Base-by-base conservation (phyloP, 345 rosid genomes). In the Hypericum androsaemum region DNA sequence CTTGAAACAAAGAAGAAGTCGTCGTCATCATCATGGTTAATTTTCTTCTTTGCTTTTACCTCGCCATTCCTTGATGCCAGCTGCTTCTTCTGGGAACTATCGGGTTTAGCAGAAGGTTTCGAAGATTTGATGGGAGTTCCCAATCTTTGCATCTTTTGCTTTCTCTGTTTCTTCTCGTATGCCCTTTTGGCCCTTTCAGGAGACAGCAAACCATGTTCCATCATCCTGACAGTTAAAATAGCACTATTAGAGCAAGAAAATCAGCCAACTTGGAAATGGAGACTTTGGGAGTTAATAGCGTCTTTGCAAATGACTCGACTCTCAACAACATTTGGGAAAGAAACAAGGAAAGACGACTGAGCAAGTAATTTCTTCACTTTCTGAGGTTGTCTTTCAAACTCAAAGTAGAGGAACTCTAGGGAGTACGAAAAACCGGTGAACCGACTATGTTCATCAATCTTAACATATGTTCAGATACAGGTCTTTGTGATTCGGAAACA, bases 191-290 rank as follows among this genome's bases (percentile, higher is more conserved):
- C 78, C 69, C 75, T 80, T 5, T 83, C 94, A 7, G 82, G 73
- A 49, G 95, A 80, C 60, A 92, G 68, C 71, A 92, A 69, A 16
- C 95, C 97, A 60, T 92, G 95, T 73, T 92, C 98, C 98, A 92
- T 88, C 81, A 92, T 75, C 98, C 98, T 92, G 71, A 47, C 71
- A 49, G 53, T 48, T 38, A 39, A 39, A 15, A 59, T 50, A 6
- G 37, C 11, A 44, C 8, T 14, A 0, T 32, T 13, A 10, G 11
- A 37, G 53, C 10, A 38, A 40, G 45, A 41, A 3, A 37, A 36
- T 36, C 38, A 46, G 47, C 37, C 15, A 46, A 46, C 22, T 46
- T 22, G 32, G 32, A 22, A 22, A 22, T 22, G 32, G 32, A 22
- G 32, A 22, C 32, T 22, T 22, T 4, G 32, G 32, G 32, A 22